Percentiles rank a stretch among this genome's conserved stretches.
phyloP scores from a whole-genome alignment of 2,329 filamentous ascomycete genomes.

The Alternaria arbusti region DNA sequence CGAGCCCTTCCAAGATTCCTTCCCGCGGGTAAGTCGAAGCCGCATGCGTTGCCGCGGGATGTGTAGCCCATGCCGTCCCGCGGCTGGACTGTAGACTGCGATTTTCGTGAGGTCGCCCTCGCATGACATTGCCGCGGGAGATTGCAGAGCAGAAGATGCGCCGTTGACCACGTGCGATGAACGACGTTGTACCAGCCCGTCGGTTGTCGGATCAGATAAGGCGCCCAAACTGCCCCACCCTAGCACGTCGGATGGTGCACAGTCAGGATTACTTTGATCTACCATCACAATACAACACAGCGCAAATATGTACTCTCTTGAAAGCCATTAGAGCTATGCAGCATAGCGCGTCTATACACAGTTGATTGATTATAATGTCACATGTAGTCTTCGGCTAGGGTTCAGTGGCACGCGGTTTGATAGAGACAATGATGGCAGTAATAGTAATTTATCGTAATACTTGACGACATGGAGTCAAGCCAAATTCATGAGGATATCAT shows the following conservation, averaged over 20 bases:
- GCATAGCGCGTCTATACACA: neutral
- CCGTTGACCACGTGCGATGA: neutral
- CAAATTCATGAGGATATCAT: neutral
- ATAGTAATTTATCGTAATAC: neutral
- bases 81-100: neutral
- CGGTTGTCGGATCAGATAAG: neutral
- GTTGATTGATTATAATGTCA: neutral
- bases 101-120: neutral
- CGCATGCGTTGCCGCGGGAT: neutral
- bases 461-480: neutral
- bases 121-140: neutral
- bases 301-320: neutral
- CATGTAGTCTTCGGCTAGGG: accelerated
- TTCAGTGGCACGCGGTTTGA: neutral
- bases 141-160: neutral
- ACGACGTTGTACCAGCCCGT: neutral
- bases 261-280: neutral
- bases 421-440: neutral
- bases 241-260: neutral
- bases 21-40: slow-evolving; percentile 2
- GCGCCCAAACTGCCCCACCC: neutral
- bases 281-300: neutral
- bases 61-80: neutral
- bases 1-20: neutral
- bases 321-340: neutral